Percentiles rank a stretch among this genome's conserved stretches.
Conservation (phyloP, 257 asterid genomes). For the Fraxinus pennsylvanica region DNA sequence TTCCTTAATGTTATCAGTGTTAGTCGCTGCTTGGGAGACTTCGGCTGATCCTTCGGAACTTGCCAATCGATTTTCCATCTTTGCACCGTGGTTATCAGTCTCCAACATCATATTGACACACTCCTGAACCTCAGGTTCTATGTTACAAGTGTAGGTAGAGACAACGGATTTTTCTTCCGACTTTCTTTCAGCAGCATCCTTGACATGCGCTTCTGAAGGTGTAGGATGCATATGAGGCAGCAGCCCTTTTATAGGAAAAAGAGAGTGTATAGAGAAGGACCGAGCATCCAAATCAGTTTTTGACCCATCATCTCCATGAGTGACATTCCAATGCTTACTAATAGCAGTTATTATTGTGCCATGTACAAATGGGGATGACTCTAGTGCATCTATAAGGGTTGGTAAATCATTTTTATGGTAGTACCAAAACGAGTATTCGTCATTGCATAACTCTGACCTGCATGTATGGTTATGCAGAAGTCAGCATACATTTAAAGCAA, state of each 20-base stretch:
- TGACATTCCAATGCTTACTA: constrained; percentile 56
- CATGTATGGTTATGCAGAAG: constrained; percentile 29
- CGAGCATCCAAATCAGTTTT: constrained; percentile 41
- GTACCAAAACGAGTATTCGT: constrained; percentile 48
- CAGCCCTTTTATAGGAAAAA: constrained; percentile 33
- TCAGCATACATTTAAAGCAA: constrained; percentile 26
- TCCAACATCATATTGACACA: constrained; percentile 26
- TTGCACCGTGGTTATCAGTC: constrained; percentile 38
- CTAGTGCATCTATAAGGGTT: constrained; percentile 58
- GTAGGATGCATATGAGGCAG: constrained; percentile 27
- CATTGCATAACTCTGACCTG: constrained; percentile 71
- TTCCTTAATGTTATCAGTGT: constrained; percentile 32
- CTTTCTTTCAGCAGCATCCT: constrained; percentile 39
- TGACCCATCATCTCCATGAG: constrained; percentile 46
- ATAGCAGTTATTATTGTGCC: constrained; percentile 48
- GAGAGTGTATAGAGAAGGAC: constrained; percentile 36
- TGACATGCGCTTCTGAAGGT: constrained; percentile 31
- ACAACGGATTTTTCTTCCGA: constrained; percentile 33
- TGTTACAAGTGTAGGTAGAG: constrained; percentile 35
- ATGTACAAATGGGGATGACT: constrained; percentile 48
- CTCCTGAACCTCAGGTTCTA: constrained; percentile 46
- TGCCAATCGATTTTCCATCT: constrained; percentile 50
- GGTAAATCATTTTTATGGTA: constrained; percentile 67
- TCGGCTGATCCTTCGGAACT: constrained; percentile 80
- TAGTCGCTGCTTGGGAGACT: constrained; percentile 55